A percentile compares a stretch with the other conserved stretches of the same genome.
These are phyloP conservation scores for Cyclotella atomus DNA, from an alignment of 108 stramenopile species.

Conservation along the genomic window DNA sequence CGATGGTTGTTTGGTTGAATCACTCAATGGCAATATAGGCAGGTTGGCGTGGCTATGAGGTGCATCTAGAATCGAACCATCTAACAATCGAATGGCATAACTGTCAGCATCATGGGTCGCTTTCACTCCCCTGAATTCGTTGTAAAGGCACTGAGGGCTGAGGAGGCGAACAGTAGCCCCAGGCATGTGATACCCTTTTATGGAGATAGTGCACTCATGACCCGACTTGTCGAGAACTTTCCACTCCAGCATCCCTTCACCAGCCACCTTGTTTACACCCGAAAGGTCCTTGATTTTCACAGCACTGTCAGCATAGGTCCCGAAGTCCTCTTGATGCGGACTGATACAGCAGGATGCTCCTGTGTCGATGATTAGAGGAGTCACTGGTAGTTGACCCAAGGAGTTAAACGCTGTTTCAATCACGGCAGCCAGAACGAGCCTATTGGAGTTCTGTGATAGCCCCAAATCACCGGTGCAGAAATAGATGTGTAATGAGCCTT, in stretches of 20 bases:
- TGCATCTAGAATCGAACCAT: not conserved
- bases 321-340: not conserved
- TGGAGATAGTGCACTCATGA: not conserved
- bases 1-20: too few relatives aligned
- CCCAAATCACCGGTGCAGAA: too few relatives aligned
- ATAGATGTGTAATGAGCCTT: too few relatives aligned
- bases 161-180: not conserved
- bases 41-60: not conserved
- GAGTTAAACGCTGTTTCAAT: too few relatives aligned
- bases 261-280: not conserved
- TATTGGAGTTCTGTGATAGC: too few relatives aligned
- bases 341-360: not conserved
- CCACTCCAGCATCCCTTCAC: constrained; percentile 4
- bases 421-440: too few relatives aligned
- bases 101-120: not conserved
- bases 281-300: constrained; percentile 13
- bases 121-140: not conserved
- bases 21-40: not conserved
- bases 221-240: not conserved
- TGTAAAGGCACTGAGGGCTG: not conserved
- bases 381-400: too few relatives aligned
- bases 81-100: not conserved
- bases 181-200: not conserved
- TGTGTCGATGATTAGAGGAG: not conserved
- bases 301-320: not conserved